Evolutionary conservation across 2,329 filamentous ascomycete genomes (phyloP), one percentile per base, ranked within the genome.

Genomic region (Xylariomycetidae sp.): DNA sequence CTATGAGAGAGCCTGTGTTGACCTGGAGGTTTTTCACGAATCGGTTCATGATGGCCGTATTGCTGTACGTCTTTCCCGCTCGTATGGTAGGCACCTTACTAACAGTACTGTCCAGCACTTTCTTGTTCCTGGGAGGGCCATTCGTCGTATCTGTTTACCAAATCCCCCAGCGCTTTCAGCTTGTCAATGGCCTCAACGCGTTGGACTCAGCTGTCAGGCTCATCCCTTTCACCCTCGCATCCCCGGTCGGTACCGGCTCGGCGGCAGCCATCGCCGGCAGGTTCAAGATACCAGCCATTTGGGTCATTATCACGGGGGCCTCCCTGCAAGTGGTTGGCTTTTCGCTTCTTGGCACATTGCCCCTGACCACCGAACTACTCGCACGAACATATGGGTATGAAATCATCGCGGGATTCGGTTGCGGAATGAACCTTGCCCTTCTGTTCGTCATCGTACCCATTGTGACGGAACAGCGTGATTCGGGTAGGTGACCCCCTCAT

Each of bases 161-260:
- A 5, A 14, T 50, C 4, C 36, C 46, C 0, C 41, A 49, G 15
- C 9, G 37, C 4, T 50, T 43, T 19, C 37, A 49, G 20, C 17
- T 47, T 2, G 38, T 46, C 0, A 32, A 46, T 9, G 39, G 38
- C 8, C 10, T 33, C 0, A 40, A 39, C 6, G 31, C 41, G 5
- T 37, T 44, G 2, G 29, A 45, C 8, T 40, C 46, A 1, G 46
- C 42, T 2, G 35, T 47, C 1, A 19, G 38, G 13, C 6, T 48
- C 0, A 39, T 48, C 10, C 46, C 46, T 1, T 48, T 43, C 10
- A 35, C 34, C 1, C 4, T 37, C 5, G 20, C 15, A 3, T 20
- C 30, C 3, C 27, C 45, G 1, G 9, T 42, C 6, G 38, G 36
- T 9, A 28, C 34, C 3, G 31, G 32, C 1, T n/a, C 42, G 2